These are phyloP conservation scores for Coemansia sp. DNA, from an alignment of 192 early-diverging fungal genomes.

Conservation along the genomic window DNA sequence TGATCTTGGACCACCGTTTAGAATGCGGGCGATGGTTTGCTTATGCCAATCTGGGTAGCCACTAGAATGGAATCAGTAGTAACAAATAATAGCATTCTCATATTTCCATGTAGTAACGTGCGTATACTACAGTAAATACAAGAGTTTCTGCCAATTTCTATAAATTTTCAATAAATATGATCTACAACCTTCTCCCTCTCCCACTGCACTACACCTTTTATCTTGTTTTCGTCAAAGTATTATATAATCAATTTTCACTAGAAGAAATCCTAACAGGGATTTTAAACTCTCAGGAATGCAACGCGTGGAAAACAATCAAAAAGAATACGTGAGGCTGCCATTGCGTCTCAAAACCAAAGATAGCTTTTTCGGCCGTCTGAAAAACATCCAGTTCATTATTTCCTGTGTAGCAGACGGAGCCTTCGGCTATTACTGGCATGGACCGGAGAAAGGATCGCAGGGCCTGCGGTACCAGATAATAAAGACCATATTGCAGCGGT, in stretches of 20 bases:
- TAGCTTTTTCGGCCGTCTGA: slow-evolving; percentile 19
- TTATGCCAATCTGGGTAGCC: too few species aligned
- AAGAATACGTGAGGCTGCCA: slow-evolving; percentile 14
- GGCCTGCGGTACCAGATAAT: slow-evolving; percentile 39
- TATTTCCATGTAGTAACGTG: background rate
- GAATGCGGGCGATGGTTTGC: too few species aligned
- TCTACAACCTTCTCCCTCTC: too few species aligned
- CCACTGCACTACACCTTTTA: too few species aligned
- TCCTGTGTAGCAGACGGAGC: slow-evolving; percentile 8
- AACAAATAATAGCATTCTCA: background rate
- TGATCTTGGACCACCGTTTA: too few species aligned
- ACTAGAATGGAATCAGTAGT: too few species aligned
- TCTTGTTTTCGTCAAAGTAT: background rate
- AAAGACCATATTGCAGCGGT: slow-evolving; percentile 28
- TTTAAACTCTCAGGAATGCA: too few species aligned
- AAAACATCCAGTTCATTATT: slow-evolving; percentile 37
- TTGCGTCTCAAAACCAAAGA: slow-evolving; percentile 37
- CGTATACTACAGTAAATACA: background rate
- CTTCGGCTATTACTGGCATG: slow-evolving; percentile 37
- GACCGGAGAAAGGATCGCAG: slow-evolving; percentile 26
- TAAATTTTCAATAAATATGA: too few species aligned
- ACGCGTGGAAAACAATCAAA: background rate
- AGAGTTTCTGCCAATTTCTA: background rate
- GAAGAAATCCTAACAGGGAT: too few species aligned
- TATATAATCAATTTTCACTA: too few species aligned